Evolutionary conservation across 352 stramenopile genomes (phyloP).

Genomic region (Phytophthora boehmeriae): DNA sequence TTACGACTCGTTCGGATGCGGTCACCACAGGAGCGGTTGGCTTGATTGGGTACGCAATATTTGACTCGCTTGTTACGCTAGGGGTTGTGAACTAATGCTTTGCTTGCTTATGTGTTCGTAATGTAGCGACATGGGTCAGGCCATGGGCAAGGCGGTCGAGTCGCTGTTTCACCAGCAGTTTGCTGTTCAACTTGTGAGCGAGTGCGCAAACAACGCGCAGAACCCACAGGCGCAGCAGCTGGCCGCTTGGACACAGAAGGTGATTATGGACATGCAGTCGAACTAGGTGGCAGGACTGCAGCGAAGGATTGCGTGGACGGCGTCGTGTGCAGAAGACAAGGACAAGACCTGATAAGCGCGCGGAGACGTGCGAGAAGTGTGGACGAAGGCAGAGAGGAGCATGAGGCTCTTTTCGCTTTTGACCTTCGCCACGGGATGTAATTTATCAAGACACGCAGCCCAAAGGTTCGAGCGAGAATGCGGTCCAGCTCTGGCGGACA

Average conservation of each 20-base stretch:
- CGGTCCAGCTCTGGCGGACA: neutral
- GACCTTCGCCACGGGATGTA: constrained; percentile 13
- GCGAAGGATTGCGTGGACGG: neutral
- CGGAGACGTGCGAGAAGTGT: constrained; percentile 1
- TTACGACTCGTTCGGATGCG: constrained; percentile 81
- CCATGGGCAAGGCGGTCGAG: constrained; percentile 72
- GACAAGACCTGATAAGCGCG: neutral
- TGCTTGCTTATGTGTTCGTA: constrained; percentile 8
- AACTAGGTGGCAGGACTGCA: constrained; percentile 35
- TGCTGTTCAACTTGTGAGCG: constrained; percentile 72
- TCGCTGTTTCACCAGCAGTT: constrained; percentile 72
- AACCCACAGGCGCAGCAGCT: constrained; percentile 77
- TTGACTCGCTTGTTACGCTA: neutral
- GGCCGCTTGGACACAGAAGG: constrained; percentile 76
- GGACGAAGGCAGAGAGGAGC: constrained; percentile 8
- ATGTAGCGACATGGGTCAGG: constrained; percentile 80
- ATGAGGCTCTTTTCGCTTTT: constrained; percentile 26
- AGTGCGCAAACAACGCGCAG: constrained; percentile 66
- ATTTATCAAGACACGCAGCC: constrained; percentile 28
- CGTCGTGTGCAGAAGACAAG: neutral
- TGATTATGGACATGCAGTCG: constrained; percentile 68
- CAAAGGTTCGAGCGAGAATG: constrained; percentile 7
- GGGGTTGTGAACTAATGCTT: constrained; percentile 14
- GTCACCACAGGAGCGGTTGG: constrained; percentile 93
- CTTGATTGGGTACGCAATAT: constrained; percentile 79